These are phyloP conservation scores for Exophiala bonariae DNA, from an alignment of 2,329 filamentous ascomycete genomes.

Conservation along the genomic window DNA sequence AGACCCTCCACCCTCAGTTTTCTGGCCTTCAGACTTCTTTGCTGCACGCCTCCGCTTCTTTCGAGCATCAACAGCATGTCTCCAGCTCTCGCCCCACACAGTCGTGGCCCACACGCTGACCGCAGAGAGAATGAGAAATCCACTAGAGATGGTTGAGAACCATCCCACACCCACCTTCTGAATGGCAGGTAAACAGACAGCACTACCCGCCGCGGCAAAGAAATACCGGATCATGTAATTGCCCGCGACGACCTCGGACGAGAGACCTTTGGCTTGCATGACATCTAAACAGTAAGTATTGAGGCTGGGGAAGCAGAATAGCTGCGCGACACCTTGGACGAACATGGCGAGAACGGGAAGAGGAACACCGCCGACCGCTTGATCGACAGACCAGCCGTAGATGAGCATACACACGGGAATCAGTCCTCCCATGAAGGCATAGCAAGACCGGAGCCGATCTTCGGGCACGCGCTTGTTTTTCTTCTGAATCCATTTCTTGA, in stretches of 20 bases:
- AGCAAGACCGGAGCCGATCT: conserved; percentile 63
- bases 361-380: conserved; percentile 54
- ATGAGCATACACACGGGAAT: conserved; percentile 66
- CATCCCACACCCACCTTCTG: conserved; percentile 75
- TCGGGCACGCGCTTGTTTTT: conserved; percentile 64
- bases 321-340: conserved; percentile 69
- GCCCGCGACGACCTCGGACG: conserved; percentile 73
- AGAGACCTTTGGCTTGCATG: conserved; percentile 62
- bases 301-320: conserved; percentile 73
- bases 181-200: conserved; percentile 72
- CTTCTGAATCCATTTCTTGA: conserved; percentile 64
- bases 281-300: conserved; percentile 84
- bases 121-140: conserved; percentile 54
- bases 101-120: conserved; percentile 50
- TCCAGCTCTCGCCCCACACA: conserved; percentile 52
- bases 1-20: too few species aligned
- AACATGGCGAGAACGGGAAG: conserved; percentile 72
- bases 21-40: conserved; percentile 17
- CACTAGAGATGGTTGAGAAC: conserved; percentile 70
- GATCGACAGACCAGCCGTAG: conserved; percentile 66
- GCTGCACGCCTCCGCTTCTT: conserved; percentile 39
- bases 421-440: conserved; percentile 57
- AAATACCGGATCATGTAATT: conserved; percentile 79
- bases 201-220: conserved; percentile 70
- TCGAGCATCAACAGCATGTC: conserved; percentile 54